Conservation (phyloP, 2,329 filamentous ascomycete genomes). For the Thermomyces lanuginosus region DNA sequence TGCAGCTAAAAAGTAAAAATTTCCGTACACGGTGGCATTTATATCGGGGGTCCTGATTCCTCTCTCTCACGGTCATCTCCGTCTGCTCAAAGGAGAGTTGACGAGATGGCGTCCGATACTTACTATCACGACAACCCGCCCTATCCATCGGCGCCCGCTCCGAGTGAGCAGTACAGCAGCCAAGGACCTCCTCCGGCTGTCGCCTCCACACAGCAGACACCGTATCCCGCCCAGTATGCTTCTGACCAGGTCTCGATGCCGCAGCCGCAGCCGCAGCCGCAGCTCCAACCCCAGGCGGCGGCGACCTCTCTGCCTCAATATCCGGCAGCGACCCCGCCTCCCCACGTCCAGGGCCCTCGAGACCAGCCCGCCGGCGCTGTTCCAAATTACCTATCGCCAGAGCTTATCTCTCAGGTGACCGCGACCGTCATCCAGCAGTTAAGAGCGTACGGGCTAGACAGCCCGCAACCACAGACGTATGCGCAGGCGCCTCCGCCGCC, state of each 20-base stretch:
- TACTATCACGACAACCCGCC: constrained; percentile 17
- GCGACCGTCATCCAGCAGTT: constrained; percentile 43
- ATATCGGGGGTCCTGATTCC: too few relatives aligned
- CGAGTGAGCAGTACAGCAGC: constrained; percentile 7
- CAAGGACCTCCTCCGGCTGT: constrained; percentile 8
- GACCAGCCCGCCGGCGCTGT: too few relatives aligned
- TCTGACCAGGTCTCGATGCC: constrained; percentile 20
- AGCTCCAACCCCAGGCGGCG: constrained; percentile 6
- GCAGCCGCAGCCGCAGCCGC: constrained; percentile 17
- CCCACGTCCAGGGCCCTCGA: too few relatives aligned
- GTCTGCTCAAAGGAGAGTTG: too few relatives aligned
- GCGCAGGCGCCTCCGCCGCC: constrained; percentile 11
- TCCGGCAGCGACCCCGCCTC: too few relatives aligned
- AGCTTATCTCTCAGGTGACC: constrained; percentile 45
- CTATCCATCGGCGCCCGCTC: constrained; percentile 13
- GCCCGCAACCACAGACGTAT: constrained; percentile 13
- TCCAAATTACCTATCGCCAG: constrained; percentile 38
- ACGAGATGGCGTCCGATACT: too few relatives aligned
- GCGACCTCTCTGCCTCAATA: too few relatives aligned
- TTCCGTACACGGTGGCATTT: too few relatives aligned
- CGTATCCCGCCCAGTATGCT: constrained; percentile 18
- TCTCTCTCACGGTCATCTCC: too few relatives aligned
- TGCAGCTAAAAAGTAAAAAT: too few relatives aligned
- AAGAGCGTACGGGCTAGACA: constrained; percentile 30
- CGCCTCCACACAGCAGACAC: constrained; percentile 14